phyloP scores from a whole-genome alignment of 805 yeast genomes.

The Wickerhamiella azyma region DNA sequence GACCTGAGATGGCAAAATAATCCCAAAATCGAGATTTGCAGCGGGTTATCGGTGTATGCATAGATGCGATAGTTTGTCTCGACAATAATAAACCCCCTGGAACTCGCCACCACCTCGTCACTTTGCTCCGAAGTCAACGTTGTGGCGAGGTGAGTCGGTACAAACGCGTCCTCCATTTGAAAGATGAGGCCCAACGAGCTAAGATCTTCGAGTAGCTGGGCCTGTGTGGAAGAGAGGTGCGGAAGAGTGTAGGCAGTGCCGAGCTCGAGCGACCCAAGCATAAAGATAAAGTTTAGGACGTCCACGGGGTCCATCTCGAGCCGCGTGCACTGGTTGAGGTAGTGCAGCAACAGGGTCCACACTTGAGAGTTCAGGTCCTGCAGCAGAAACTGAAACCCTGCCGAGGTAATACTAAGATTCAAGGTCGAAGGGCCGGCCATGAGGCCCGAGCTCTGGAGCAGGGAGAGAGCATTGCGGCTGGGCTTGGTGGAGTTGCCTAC shows the following conservation, averaged over 20 bases:
- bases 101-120: conserved; percentile 20
- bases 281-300: conserved; percentile 81
- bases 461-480: conserved; percentile 63
- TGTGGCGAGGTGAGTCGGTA: conserved; percentile 88
- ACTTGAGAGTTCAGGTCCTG: conserved; percentile 91
- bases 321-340: conserved; percentile 69
- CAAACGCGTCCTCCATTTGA: conserved; percentile 45
- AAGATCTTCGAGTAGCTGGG: conserved; percentile 75
- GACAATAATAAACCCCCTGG: conserved; percentile 59
- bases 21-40: conserved; percentile 85
- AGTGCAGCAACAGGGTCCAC: conserved; percentile 83
- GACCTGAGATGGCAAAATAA: conserved; percentile 75
- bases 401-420: conserved; percentile 57
- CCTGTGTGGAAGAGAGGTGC: conserved; percentile 65
- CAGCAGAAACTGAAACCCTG: conserved; percentile 84
- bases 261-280: conserved; percentile 81
- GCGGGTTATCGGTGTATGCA: conserved; percentile 85
- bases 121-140: conserved; percentile 70
- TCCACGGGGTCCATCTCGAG: conserved; percentile 92
- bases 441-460: conserved; percentile 66
- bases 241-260: conserved; percentile 73
- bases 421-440: conserved; percentile 46
- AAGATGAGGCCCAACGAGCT: conserved; percentile 85
- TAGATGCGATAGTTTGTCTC: conserved; percentile 91
- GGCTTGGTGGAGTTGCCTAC: conserved; percentile 63